Conservation (phyloP, 1,139 yeast species). For the Kurtzmaniella quercitrusa region DNA sequence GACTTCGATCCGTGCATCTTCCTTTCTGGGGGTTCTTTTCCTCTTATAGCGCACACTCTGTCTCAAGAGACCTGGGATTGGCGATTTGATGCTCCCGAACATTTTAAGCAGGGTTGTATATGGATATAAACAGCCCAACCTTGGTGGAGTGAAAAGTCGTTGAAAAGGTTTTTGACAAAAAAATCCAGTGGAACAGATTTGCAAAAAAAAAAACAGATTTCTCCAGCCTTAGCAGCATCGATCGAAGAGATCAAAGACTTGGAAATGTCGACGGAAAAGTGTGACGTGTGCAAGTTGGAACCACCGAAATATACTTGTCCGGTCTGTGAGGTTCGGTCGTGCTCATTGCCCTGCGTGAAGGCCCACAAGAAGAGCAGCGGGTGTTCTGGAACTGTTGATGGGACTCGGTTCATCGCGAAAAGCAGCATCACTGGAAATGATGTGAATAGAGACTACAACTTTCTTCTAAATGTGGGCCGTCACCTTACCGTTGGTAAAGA, state of each 20-base stretch:
- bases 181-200: not conserved
- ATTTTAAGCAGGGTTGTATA: not conserved
- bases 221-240: not conserved
- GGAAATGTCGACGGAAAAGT: constrained; percentile 15
- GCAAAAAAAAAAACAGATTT: not conserved
- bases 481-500: constrained; percentile 46
- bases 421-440: constrained; percentile 30
- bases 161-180: not conserved
- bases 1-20: constrained; percentile 45
- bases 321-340: constrained; percentile 62
- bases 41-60: constrained; percentile 10
- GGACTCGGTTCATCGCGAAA: constrained; percentile 51
- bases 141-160: not conserved
- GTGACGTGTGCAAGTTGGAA: constrained; percentile 48
- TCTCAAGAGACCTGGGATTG: not conserved
- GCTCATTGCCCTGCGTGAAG: constrained; percentile 69
- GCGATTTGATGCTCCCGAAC: not conserved
- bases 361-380: constrained; percentile 58
- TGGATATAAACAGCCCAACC: not conserved
- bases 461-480: constrained; percentile 60
- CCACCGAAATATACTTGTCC: constrained; percentile 78
- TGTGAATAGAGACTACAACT: constrained; percentile 82
- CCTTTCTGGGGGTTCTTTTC: constrained; percentile 15
- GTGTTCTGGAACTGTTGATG: constrained; percentile 69
- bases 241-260: not conserved